Base-by-base conservation (phyloP, 2,329 filamentous ascomycete species). In the Ophiocordyceps camponoti-saundersi region DNA sequence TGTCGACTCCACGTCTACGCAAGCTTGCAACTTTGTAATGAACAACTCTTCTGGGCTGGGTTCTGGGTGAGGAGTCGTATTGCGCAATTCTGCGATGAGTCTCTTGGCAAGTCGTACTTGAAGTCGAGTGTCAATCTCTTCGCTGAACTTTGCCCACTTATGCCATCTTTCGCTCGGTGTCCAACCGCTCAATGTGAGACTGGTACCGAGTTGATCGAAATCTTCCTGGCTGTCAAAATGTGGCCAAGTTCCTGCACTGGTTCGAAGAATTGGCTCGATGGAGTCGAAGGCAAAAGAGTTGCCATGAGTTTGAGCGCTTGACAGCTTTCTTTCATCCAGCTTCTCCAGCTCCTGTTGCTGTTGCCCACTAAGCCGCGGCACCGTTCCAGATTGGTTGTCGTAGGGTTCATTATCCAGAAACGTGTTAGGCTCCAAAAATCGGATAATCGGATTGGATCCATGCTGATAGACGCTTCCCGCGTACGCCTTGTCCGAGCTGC, bases 1-100 rank as follows among this genome's bases (percentile, higher is more conserved):
- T 22, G 67, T 67, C 45, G 66, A 56, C 52, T 78, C 74, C 64
- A 72, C 69, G 18, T 60, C 59, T 30, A 64, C 58, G 45, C 69
- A 71, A 10, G 61, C 62, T 29, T 65, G 60, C 39, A 72, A 16
- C n/a, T 50, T 55, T 39, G 52, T 48, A 22, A 52, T 34, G 29
- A 64, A 61, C 6, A 47, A 48, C 20, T 51, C 47, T 43, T 58
- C 47, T 10, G 47, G 47, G 29, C 46, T 48, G n/a, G 48, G 41
- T 10, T 43, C 42, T 6, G 32, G 26, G 26, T 29, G 45, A 42
- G 26, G 48, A 45, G 1, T 41, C 41, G 29, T 49, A 47, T n/a
- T 49, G 50, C 44, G 49, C 51, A 29, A 29, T 29, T 29, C 11
- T 29, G 26, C 8, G 26, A 29, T 5, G 11, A 29, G 8, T 6